A percentile compares a stretch with the other conserved stretches of the same genome.
These are phyloP conservation scores for Dactylella cylindrospora DNA, from an alignment of 2,329 filamentous ascomycete species.

Conservation along the genomic window DNA sequence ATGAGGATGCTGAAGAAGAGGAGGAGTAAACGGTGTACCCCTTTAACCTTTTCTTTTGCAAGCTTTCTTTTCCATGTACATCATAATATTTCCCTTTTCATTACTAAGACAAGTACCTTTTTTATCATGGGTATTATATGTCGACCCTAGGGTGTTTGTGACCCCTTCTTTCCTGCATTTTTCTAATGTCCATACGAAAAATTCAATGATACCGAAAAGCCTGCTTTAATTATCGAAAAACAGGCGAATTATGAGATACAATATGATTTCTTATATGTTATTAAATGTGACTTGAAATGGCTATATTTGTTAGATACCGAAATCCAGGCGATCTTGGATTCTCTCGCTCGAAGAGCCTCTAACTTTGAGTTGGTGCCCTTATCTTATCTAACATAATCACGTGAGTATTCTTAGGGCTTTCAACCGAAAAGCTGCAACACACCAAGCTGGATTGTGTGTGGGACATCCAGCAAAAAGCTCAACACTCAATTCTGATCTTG, in stretches of 20 bases:
- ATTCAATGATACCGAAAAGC: conserved; percentile 36
- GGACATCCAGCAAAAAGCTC: conserved; percentile 28
- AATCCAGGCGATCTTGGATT: no score
- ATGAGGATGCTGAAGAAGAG: conserved; percentile 78
- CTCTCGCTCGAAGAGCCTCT: no score
- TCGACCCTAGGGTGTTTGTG: no score
- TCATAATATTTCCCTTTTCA: conserved; percentile 39
- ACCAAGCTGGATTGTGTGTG: conserved; percentile 22
- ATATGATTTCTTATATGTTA: no score
- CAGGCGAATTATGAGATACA: no score
- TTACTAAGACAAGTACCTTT: conserved; percentile 11
- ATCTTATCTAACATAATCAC: conserved; percentile 44
- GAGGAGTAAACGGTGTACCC: conserved; percentile 61
- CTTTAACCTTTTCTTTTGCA: conserved; percentile 1
- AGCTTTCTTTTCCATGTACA: conserved; percentile 30
- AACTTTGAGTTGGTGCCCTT: conserved; percentile 15
- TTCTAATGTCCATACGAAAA: conserved; percentile 43
- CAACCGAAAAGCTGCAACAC: conserved; percentile 1
- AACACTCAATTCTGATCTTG: conserved; percentile 39
- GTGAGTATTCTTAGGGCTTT: conserved; percentile 36
- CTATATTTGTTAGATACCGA: no score
- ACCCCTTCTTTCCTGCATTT: conserved; percentile 11
- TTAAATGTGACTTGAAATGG: no score
- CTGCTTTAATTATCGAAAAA: conserved; percentile 21
- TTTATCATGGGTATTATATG: conserved; percentile 13